phyloP scores from a whole-genome alignment of 495 filamentous ascomycete species.

The Penicillium daleae region DNA sequence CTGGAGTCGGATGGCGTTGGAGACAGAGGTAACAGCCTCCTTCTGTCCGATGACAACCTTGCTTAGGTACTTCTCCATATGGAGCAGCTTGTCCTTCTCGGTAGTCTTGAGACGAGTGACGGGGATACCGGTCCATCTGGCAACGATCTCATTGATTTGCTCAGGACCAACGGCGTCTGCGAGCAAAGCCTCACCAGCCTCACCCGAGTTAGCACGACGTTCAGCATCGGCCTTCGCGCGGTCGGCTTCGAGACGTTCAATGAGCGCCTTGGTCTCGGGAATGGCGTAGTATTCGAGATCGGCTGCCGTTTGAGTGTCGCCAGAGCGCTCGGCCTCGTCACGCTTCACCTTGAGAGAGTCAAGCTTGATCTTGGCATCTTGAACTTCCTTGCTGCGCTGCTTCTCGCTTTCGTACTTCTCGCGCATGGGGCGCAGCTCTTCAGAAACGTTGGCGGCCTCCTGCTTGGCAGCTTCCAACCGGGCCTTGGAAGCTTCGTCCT shows the following conservation, averaged over 20 bases:
- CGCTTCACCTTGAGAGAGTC: slow-evolving; percentile 85
- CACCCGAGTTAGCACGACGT: slow-evolving; percentile 59
- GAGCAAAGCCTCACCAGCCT: slow-evolving; percentile 66
- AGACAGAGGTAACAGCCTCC: slow-evolving; percentile 91
- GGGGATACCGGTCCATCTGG: slow-evolving; percentile 94
- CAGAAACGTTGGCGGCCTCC: slow-evolving; percentile 87
- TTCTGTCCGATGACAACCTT: slow-evolving; percentile 90
- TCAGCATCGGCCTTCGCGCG: slow-evolving; percentile 78
- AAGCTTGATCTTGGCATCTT: slow-evolving; percentile 95
- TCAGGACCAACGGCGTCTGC: slow-evolving; percentile 95
- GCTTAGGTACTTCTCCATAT: slow-evolving; percentile 86
- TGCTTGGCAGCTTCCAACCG: slow-evolving; percentile 81
- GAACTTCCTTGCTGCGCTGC: slow-evolving; percentile 82
- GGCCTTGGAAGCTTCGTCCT: slow-evolving; percentile 86
- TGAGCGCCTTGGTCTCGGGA: slow-evolving; percentile 81
- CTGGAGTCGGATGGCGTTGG: slow-evolving; percentile 93
- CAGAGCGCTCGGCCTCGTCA: slow-evolving; percentile 85
- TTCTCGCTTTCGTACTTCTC: slow-evolving; percentile 96
- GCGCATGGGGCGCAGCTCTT: slow-evolving; percentile 87
- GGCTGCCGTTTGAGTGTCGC: slow-evolving; percentile 80
- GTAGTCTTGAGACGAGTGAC: slow-evolving; percentile 91
- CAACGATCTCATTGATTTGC: slow-evolving; percentile 98
- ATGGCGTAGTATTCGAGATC: slow-evolving; percentile 97
- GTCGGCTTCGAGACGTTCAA: slow-evolving; percentile 77
- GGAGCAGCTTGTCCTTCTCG: slow-evolving; percentile 93